phyloP scores from a whole-genome alignment of 2,329 filamentous ascomycete genomes.

The Macrophomina phaseolina region DNA sequence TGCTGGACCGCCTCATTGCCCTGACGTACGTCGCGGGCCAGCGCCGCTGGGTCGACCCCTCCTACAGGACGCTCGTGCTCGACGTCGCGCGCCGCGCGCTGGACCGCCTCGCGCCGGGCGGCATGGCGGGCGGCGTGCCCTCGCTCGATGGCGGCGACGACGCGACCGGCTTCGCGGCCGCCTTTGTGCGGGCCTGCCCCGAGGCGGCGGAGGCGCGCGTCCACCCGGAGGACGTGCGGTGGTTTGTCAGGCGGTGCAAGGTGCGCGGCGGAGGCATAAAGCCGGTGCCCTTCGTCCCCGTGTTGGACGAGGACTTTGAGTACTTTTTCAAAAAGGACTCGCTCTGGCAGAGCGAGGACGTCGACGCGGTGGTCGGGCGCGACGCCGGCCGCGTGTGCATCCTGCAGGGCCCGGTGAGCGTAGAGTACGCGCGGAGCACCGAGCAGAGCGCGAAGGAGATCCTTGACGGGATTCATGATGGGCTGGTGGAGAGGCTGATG shows the following conservation, averaged over 20 bases:
- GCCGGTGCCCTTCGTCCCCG: constrained; percentile 44
- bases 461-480: constrained; percentile 30
- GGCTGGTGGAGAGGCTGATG: constrained; percentile 7
- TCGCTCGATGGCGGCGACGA: not conserved
- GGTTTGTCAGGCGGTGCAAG: constrained; percentile 41
- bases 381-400: constrained; percentile 44
- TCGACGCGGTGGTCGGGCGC: constrained; percentile 43
- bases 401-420: constrained; percentile 46
- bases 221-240: constrained; percentile 32
- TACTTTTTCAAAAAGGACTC: constrained; percentile 50
- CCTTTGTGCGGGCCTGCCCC: not conserved
- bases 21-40: constrained; percentile 71
- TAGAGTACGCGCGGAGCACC: constrained; percentile 29
- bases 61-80: constrained; percentile 76
- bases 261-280: constrained; percentile 41
- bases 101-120: too few species aligned
- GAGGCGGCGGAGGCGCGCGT: not conserved
- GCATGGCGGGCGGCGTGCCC: not conserved
- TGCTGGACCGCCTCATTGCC: constrained; percentile 84
- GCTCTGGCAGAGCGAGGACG: constrained; percentile 47
- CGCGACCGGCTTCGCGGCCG: not conserved
- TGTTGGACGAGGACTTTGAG: constrained; percentile 45
- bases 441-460: constrained; percentile 28
- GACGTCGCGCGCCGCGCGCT: constrained; percentile 75
- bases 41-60: constrained; percentile 44